Evolutionary conservation across 1,139 yeast species (phyloP), one percentile per base, ranked within the genome.

Genomic region (Candida glucosophila): DNA sequence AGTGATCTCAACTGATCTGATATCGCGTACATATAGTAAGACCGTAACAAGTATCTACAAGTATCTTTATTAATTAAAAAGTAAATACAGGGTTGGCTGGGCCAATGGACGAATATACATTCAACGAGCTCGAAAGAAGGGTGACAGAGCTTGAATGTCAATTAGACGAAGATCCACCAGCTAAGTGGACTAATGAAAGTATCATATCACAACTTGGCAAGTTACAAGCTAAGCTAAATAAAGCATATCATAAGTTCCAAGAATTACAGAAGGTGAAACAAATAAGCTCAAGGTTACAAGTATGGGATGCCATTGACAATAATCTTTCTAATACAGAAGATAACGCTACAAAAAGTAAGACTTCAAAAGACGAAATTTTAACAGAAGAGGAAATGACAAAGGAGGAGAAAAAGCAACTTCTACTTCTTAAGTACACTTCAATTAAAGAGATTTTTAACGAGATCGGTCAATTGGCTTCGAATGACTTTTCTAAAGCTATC

Each of bases 401-500:
- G 2, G 44, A 40, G 5, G 30, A 34, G 13, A 47, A 48, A 23
- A 36, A 41, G 28, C 45, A 48, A 26, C 23, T 43, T 19, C 24
- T 57, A 2, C 30, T 44, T 2, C 28, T 52, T 14, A 47, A 44
- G 22, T 39, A 41, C 20, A 41, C 48, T 2, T 27, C 26, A 10
- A 43, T 52, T 18, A 36, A 37, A 12, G 40, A 42, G 17, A 47
- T 51, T 3, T 43, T 41, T 24, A 32, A 38, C 8, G 41, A 41
- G 15, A 32, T 51, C 14, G 27, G 33, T 14, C 47, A 47, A 24
- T 33, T 58, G 16, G 40, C 47, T 10, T 35, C 34, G 5, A 31
- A 54, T 33, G 50, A 53, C 19, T 25, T 43, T 10, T 19, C 22
- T 2, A 20, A 20, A 10, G 22, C 53, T 12, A 34, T 52, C 12